These are phyloP conservation scores for Acer yangbiense DNA, from an alignment of 345 rosid genomes.

Conservation along the genomic window DNA sequence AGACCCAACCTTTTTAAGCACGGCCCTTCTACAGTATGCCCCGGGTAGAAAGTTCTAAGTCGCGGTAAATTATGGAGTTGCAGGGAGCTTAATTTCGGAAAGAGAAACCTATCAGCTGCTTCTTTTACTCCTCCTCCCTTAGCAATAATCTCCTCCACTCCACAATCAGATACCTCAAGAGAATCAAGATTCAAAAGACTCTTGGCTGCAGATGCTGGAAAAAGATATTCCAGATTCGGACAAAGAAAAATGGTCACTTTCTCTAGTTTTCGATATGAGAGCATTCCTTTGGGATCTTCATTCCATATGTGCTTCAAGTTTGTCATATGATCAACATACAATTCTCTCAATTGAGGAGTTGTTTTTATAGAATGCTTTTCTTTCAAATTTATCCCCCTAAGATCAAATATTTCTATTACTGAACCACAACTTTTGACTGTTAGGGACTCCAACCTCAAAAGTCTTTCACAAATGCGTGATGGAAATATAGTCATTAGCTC, in stretches of 20 bases:
- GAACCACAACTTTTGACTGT: not conserved
- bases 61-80: not conserved
- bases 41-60: slow-evolving; percentile 20
- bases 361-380: not conserved
- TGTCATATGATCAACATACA: not conserved
- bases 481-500: slow-evolving; percentile 18
- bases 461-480: not conserved
- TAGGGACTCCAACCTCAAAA: slow-evolving; percentile 8
- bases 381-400: too few relatives aligned
- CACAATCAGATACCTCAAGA: not conserved
- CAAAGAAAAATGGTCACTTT: not conserved
- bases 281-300: not conserved
- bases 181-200: not conserved
- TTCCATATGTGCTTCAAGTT: not conserved
- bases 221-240: not conserved
- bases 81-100: slow-evolving; percentile 17
- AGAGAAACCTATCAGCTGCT: not conserved
- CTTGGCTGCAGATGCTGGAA: not conserved
- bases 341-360: not conserved
- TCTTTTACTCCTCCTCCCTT: not conserved
- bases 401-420: slow-evolving; percentile 17
- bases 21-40: slow-evolving; percentile 21
- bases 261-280: not conserved
- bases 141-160: not conserved
- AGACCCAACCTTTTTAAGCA: slow-evolving; percentile 2